A percentile compares a stretch with the other conserved stretches of the same genome.
These are phyloP conservation scores for Lycium ferocissimum DNA, from an alignment of 257 asterid species.

Conservation along the genomic window DNA sequence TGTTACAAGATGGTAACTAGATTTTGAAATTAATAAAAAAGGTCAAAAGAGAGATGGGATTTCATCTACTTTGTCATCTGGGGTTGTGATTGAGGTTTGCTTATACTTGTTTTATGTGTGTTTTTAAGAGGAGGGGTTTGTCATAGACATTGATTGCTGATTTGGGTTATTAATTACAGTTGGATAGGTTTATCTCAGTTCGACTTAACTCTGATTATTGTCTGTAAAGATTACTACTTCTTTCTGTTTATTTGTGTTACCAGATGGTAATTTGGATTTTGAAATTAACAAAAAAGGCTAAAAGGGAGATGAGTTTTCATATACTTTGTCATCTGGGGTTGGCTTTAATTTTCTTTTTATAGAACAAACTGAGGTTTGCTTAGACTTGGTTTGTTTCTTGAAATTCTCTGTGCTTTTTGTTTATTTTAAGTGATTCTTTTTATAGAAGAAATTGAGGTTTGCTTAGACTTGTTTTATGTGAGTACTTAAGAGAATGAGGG, in stretches of 20 bases:
- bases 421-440: too few species aligned
- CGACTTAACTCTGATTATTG: not conserved
- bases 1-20: not conserved
- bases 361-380: too few species aligned
- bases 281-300: not conserved
- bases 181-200: constrained; percentile 69
- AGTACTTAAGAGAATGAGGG: not conserved
- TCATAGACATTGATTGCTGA: not conserved
- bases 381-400: too few species aligned
- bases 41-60: not conserved
- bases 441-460: not conserved
- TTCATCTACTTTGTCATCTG: not conserved
- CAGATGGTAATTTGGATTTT: not conserved
- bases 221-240: not conserved
- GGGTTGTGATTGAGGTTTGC: not conserved
- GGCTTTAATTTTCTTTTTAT: not conserved
- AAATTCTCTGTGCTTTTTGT: too few species aligned
- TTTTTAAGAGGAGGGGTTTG: not conserved
- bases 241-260: not conserved
- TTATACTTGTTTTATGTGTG: not conserved
- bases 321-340: not conserved
- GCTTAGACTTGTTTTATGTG: not conserved
- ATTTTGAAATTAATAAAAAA: not conserved
- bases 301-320: not conserved
- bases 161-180: constrained; percentile 42